Evolutionary conservation across 371 early-diverging fungal genomes (phyloP).

Genomic region (Spiromyces aspiralis): DNA sequence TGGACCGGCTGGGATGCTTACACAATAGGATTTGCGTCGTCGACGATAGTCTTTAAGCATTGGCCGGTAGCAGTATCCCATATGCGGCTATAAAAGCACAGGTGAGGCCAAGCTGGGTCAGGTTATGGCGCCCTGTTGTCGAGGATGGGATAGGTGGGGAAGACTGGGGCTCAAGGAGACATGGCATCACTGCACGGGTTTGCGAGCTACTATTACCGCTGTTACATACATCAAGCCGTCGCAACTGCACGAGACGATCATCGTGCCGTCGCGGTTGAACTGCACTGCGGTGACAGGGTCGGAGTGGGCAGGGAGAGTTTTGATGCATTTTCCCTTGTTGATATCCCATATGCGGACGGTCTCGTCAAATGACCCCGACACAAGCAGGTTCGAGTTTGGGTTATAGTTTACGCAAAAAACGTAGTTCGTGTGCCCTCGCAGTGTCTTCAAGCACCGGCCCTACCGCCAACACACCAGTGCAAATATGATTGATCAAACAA

Average conservation of each 20-base stretch:
- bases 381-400: constrained; percentile 82
- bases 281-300: constrained; percentile 92
- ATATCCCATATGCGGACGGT: constrained; percentile 95
- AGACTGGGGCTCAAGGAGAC: too few relatives aligned
- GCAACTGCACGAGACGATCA: constrained; percentile 86
- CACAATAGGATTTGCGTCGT: constrained; percentile 90
- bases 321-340: constrained; percentile 70
- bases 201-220: too few relatives aligned
- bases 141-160: too few relatives aligned
- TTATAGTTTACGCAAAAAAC: constrained; percentile 96
- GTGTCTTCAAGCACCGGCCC: constrained; percentile 55
- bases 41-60: constrained; percentile 87
- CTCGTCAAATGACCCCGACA: constrained; percentile 96
- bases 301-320: constrained; percentile 83
- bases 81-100: constrained; percentile 43
- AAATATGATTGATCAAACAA: neutral
- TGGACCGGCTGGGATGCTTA: too few relatives aligned
- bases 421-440: constrained; percentile 86
- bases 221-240: constrained; percentile 68
- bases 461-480: constrained; percentile 7
- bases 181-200: too few relatives aligned
- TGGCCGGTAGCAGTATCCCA: constrained; percentile 95
- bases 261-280: constrained; percentile 92
- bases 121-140: too few relatives aligned
- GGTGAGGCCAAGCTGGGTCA: too few relatives aligned